Evolutionary conservation across 495 filamentous ascomycete genomes (phyloP).

Genomic region (Pseudevernia furfuracea): DNA sequence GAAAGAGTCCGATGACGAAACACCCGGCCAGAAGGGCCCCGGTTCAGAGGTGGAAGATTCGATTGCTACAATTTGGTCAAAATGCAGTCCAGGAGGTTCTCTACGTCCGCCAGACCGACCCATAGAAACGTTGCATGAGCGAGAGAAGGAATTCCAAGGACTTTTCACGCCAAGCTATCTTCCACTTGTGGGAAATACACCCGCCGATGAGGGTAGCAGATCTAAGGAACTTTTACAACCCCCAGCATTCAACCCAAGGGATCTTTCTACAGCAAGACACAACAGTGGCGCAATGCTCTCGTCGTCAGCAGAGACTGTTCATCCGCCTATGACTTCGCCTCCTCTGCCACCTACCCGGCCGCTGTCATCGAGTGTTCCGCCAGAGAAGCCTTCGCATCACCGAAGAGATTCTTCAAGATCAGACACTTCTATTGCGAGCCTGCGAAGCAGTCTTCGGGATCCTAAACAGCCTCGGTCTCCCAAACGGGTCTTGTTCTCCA

Average conservation of each 20-base stretch:
- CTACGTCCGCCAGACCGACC: conserved; percentile 5
- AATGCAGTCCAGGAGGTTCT: conserved; percentile 6
- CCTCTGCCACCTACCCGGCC: conserved; percentile 10
- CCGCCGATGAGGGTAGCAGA: background rate
- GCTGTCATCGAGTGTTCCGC: conserved; percentile 22
- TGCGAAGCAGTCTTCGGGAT: conserved; percentile 27
- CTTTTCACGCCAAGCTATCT: conserved; percentile 54
- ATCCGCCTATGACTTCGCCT: conserved; percentile 13
- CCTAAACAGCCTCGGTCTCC: conserved; percentile 26
- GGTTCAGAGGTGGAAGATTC: background rate
- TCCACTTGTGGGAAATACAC: conserved; percentile 36
- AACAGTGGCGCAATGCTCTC: conserved; percentile 16
- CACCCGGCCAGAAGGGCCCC: background rate
- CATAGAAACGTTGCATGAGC: conserved; percentile 35
- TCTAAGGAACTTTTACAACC: conserved; percentile 1
- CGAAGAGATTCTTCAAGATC: conserved; percentile 23
- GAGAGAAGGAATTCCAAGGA: conserved; percentile 51
- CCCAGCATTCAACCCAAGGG: background rate
- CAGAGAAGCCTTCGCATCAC: conserved; percentile 12
- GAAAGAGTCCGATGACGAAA: no score
- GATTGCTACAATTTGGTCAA: background rate
- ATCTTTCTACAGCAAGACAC: background rate
- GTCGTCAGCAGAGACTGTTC: conserved; percentile 18
- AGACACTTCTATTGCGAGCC: conserved; percentile 16
- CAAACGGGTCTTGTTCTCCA: conserved; percentile 27